A percentile compares a stretch with the other conserved stretches of the same genome.
Conservation (phyloP, 2,329 filamentous ascomycete genomes). For the Fonsecaea monophora region DNA sequence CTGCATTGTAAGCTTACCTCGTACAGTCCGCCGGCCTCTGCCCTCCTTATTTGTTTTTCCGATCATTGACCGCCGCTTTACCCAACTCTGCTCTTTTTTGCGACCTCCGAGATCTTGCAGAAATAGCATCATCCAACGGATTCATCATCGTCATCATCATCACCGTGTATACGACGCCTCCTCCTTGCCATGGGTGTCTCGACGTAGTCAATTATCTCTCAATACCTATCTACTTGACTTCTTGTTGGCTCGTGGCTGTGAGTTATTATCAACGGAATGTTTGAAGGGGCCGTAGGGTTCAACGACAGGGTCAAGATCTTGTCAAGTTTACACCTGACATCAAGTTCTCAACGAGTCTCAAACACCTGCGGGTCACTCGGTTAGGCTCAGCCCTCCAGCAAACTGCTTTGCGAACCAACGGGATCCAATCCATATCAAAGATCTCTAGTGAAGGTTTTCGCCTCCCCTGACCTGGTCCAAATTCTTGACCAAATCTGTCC, state of each 20-base stretch:
- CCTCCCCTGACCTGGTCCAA: background rate
- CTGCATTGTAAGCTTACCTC: background rate
- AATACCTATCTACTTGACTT: background rate
- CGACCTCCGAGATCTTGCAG: slow-evolving; percentile 9
- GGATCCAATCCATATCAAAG: background rate
- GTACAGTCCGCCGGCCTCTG: too few relatives aligned
- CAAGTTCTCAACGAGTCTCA: background rate
- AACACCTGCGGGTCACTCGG: background rate
- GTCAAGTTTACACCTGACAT: background rate
- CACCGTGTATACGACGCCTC: background rate
- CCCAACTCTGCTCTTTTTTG: background rate
- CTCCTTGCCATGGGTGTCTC: background rate
- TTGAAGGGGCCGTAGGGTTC: background rate
- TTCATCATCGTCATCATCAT: background rate
- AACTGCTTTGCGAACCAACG: background rate
- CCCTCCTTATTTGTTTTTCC: background rate
- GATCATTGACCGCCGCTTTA: slow-evolving; percentile 6
- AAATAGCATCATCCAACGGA: slow-evolving; percentile 16
- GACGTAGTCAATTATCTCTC: background rate
- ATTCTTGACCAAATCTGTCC: background rate
- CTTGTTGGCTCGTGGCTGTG: background rate
- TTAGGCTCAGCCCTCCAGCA: background rate
- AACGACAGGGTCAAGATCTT: background rate
- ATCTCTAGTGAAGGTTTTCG: background rate
- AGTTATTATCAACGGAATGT: background rate